Conservation (phyloP, 257 asterid species). For the Lycium ferocissimum region DNA sequence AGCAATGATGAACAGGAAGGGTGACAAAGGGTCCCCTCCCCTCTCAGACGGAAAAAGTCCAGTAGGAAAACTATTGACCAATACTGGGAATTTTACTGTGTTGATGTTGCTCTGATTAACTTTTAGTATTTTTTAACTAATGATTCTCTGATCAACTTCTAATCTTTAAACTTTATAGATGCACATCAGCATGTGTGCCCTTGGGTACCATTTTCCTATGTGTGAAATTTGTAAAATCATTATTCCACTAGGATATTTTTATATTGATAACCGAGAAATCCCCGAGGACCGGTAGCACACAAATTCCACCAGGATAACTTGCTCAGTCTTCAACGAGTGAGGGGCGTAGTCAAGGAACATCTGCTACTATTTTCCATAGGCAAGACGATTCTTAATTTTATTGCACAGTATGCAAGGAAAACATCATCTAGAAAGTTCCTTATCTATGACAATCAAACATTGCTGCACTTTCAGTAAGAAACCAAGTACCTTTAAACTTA, state of each 20-base stretch:
- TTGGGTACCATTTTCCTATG: neutral
- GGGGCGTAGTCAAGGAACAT: neutral
- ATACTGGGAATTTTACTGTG: too few relatives aligned
- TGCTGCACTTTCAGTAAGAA: conserved; percentile 9
- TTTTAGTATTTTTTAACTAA: neutral
- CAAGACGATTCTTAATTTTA: conserved; percentile 1
- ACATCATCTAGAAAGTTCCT: conserved; percentile 2
- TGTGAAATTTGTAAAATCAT: neutral
- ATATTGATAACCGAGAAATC: neutral
- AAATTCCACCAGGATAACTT: neutral
- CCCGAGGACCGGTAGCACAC: conserved; percentile 1
- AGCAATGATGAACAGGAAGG: too few relatives aligned
- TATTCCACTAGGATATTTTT: neutral
- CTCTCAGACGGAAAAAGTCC: too few relatives aligned
- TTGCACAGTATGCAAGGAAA: conserved; percentile 14
- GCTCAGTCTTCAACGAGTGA: neutral
- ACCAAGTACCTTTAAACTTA: neutral
- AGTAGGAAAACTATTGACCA: too few relatives aligned
- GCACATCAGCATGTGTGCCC: neutral
- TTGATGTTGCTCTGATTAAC: too few relatives aligned
- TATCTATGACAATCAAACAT: conserved; percentile 2
- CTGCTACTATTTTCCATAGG: neutral
- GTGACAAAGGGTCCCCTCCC: too few relatives aligned
- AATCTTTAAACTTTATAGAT: neutral
- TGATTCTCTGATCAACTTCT: neutral